These are phyloP conservation scores for Dendrothele bispora DNA, from an alignment of 768 basidiomycete species.

Conservation along the genomic window DNA sequence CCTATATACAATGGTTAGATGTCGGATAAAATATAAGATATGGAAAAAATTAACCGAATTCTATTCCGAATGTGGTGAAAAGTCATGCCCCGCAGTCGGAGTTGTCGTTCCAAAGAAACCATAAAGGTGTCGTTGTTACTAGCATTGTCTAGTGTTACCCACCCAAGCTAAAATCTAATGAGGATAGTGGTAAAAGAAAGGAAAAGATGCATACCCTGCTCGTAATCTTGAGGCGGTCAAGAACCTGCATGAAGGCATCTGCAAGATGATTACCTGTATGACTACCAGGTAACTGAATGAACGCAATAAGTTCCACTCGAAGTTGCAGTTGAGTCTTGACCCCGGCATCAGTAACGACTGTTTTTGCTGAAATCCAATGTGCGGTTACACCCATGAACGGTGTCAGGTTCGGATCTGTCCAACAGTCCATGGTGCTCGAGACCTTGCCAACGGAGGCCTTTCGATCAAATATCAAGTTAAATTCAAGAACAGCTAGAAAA, in stretches of 20 bases:
- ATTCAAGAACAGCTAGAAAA: neutral
- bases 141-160: slow-evolving; percentile 34
- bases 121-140: slow-evolving; percentile 34
- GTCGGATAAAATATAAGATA: too few species aligned
- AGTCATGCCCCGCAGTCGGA: neutral
- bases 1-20: too few species aligned
- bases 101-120: slow-evolving; percentile 11
- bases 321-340: slow-evolving; percentile 20
- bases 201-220: slow-evolving; percentile 21
- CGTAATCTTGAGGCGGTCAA: slow-evolving; percentile 26
- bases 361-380: slow-evolving; percentile 34
- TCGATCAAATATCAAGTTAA: neutral
- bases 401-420: slow-evolving; percentile 33
- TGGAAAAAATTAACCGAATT: too few species aligned
- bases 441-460: slow-evolving; percentile 31
- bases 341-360: slow-evolving; percentile 18
- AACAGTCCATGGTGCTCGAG: slow-evolving; percentile 35
- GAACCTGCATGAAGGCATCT: slow-evolving; percentile 26
- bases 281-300: slow-evolving; percentile 30
- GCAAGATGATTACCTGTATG: slow-evolving; percentile 40
- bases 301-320: slow-evolving; percentile 34
- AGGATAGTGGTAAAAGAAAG: slow-evolving; percentile 1
- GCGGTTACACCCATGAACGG: slow-evolving; percentile 44
- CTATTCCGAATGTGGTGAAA: too few species aligned
- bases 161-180: slow-evolving; percentile 38